phyloP scores from a whole-genome alignment of 352 stramenopile species.

The Phytopythium kandeliae region DNA sequence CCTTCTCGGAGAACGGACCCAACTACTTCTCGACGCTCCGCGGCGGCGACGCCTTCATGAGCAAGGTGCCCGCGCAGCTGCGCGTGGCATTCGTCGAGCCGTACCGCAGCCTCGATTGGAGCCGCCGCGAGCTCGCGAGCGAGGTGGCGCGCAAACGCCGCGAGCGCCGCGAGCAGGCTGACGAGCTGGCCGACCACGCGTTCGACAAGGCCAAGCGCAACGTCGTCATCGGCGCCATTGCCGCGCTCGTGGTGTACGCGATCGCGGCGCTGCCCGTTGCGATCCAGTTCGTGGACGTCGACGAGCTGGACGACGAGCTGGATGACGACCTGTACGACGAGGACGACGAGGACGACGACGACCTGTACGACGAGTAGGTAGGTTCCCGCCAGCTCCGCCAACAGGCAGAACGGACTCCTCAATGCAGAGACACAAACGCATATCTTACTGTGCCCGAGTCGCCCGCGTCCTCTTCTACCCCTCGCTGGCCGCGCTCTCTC shows the following conservation, averaged over 20 bases:
- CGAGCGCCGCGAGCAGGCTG: conserved; percentile 17
- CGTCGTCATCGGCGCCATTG: conserved; percentile 70
- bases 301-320: conserved; percentile 32
- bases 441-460: too few relatives aligned
- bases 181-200: conserved; percentile 10
- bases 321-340: conserved; percentile 23
- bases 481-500: background rate
- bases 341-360: conserved; percentile 22
- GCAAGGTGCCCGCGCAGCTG: conserved; percentile 46
- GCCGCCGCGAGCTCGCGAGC: conserved; percentile 53
- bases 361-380: conserved; percentile 4
- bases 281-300: conserved; percentile 41
- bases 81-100: conserved; percentile 70
- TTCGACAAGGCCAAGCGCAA: conserved; percentile 80
- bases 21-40: conserved; percentile 62
- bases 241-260: conserved; percentile 65
- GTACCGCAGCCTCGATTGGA: conserved; percentile 83
- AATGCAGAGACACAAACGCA: background rate
- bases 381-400: background rate
- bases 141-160: conserved; percentile 50
- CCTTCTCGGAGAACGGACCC: conserved; percentile 67
- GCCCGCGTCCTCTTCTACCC: background rate
- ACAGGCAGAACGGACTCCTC: background rate
- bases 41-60: conserved; percentile 51
- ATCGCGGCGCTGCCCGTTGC: conserved; percentile 56